A percentile compares a stretch with the other conserved stretches of the same genome.
phyloP scores from a whole-genome alignment of 805 yeast species.

The Yamadazyma sp. region DNA sequence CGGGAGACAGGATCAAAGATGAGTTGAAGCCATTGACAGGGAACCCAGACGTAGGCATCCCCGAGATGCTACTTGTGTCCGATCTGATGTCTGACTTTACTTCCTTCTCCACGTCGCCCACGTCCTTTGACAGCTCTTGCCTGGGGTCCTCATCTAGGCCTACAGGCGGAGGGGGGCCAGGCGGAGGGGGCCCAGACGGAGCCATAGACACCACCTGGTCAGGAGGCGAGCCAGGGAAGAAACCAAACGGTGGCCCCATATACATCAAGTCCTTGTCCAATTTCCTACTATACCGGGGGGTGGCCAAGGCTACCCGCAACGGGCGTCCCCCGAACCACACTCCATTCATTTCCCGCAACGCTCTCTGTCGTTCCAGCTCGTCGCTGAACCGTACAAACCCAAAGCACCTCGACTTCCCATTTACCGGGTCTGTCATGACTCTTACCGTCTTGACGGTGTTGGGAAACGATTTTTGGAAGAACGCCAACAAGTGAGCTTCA shows the following conservation, averaged over 20 bases:
- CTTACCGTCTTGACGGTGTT: conserved; percentile 73
- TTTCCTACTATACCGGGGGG: conserved; percentile 53
- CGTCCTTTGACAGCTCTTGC: not conserved
- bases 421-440: conserved; percentile 82
- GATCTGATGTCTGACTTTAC: not conserved
- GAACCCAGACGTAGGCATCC: not conserved
- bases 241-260: conserved; percentile 20
- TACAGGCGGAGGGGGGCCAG: conserved; percentile 2
- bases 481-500: conserved; percentile 71
- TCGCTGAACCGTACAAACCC: conserved; percentile 78
- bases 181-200: too few relatives aligned
- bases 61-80: not conserved
- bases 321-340: conserved; percentile 79
- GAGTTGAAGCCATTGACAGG: conserved; percentile 4
- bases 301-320: conserved; percentile 74
- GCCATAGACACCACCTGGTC: too few relatives aligned
- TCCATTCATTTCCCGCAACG: conserved; percentile 74
- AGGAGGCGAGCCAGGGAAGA: conserved; percentile 6
- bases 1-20: conserved; percentile 1
- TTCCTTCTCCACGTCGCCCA: not conserved
- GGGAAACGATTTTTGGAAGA: conserved; percentile 65
- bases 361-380: conserved; percentile 66
- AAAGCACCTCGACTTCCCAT: conserved; percentile 75
- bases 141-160: not conserved
- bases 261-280: conserved; percentile 16